A percentile compares a stretch with the other conserved stretches of the same genome.
Evolutionary conservation across 441 rosid species (phyloP).

Genomic region (Theobroma grandiflorum): DNA sequence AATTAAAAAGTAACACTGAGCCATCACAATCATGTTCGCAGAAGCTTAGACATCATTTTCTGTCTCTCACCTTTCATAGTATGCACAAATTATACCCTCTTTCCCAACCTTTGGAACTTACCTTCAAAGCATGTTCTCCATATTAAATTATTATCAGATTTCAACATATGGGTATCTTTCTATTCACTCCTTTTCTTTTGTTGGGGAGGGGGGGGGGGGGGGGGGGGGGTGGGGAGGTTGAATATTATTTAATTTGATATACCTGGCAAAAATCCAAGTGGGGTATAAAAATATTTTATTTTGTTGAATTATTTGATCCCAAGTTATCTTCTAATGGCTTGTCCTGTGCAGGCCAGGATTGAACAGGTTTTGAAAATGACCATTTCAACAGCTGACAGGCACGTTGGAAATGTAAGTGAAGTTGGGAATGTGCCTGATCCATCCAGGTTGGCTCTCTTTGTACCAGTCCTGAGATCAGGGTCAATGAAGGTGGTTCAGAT

Average conservation of each 20-base stretch:
- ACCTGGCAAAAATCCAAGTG: constrained; percentile 21
- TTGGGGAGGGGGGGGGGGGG: no score
- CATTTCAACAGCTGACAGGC: constrained; percentile 9
- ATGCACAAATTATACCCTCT: constrained; percentile 2
- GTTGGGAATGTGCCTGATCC: background rate
- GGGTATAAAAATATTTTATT: background rate
- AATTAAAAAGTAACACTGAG: constrained; percentile 4
- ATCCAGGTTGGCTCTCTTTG: background rate
- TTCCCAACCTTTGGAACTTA: constrained; percentile 33
- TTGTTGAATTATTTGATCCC: constrained; percentile 7
- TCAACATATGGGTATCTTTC: constrained; percentile 4
- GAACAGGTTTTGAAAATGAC: constrained; percentile 14
- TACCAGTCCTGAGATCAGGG: background rate
- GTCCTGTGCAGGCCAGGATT: constrained; percentile 24
- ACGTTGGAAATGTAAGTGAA: background rate
- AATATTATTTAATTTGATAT: background rate
- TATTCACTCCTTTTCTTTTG: background rate
- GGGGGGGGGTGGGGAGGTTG: no score
- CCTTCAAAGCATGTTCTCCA: constrained; percentile 36
- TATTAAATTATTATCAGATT: no score
- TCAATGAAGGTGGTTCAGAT: constrained; percentile 14
- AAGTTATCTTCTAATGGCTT: background rate
- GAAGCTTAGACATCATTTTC: constrained; percentile 36
- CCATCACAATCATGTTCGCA: constrained; percentile 13
- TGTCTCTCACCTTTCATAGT: background rate